These are phyloP conservation scores for Diaporthe nobilis DNA, from an alignment of 2,329 filamentous ascomycete genomes.

Conservation along the genomic window DNA sequence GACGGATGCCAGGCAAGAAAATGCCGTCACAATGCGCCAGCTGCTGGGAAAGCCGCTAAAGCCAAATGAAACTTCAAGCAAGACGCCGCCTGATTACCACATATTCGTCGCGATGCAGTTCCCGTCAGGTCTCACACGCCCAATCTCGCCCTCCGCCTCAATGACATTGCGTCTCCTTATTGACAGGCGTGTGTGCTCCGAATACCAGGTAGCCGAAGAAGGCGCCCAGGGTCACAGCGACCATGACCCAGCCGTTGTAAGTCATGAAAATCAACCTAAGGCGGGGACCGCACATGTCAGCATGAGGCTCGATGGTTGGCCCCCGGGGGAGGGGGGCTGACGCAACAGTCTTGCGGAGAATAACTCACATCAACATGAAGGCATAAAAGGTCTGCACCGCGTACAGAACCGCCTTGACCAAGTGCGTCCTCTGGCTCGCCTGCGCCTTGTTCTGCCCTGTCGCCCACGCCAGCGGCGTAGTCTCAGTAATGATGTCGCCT, in stretches of 20 bases:
- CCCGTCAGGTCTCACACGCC: neutral
- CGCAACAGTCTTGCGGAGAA: neutral
- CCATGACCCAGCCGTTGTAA: conserved; percentile 99
- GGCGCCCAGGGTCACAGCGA: conserved; percentile 88
- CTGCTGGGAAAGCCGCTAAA: neutral
- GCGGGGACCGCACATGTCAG: neutral
- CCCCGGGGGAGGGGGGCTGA: neutral
- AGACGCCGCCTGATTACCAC: neutral
- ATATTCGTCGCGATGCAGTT: neutral
- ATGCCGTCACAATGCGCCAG: neutral
- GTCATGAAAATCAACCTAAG: conserved; percentile 98
- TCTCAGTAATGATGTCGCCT: conserved; percentile 69
- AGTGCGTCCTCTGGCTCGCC: conserved; percentile 76
- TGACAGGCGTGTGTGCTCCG: conserved; percentile 76
- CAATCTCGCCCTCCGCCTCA: conserved; percentile 54
- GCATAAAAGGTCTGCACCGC: conserved; percentile 97
- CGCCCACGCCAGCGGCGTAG: conserved; percentile 70
- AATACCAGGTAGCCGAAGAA: conserved; percentile 91
- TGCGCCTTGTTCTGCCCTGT: conserved; percentile 79
- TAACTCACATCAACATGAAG: conserved; percentile 96
- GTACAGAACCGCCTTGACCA: conserved; percentile 88
- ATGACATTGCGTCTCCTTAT: conserved; percentile 93
- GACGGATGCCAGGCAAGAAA: neutral
- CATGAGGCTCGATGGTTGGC: neutral
- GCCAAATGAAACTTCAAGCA: neutral